Base-by-base conservation (phyloP, 306 rosid genomes). In the Coriaria nepalensis region DNA sequence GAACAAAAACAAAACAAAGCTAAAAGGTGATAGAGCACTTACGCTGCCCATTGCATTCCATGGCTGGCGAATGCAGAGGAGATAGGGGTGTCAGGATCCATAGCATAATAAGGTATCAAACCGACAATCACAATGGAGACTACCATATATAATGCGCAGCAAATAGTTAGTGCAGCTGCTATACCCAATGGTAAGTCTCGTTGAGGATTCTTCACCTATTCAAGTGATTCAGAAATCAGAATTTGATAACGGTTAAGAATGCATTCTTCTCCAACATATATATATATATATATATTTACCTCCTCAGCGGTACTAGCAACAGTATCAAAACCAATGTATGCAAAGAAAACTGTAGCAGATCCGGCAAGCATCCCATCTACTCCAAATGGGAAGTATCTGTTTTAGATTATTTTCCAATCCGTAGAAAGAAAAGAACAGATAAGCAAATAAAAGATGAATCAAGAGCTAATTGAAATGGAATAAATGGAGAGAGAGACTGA, bases 251-350 rank as follows among this genome's bases (percentile, higher is more conserved):
- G 1, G 1, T 20, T 20, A 3, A 20, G 29, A 20, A 20, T 20
- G 29, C 29, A 20, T 20, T 20, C 29, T 20, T 20, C 3, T 20
- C 29, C 29, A 20, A 20, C 1, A 1, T 20, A 20, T 20, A 20
- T 20, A 20, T 20, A 20, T 29, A 5, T 55, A 59, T 33, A 45
- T 37, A 38, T 40, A 11, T 40, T 49, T 70, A 83, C 96, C 95
- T 90, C 95, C 71, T 90, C 98, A 46, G 98, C 95, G 11, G 95
- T 79, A 68, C 95, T 79, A 10, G 94, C 87, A 72, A 90, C 81
- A 34, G 83, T 66, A 75, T 90, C 98, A 63, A 90, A 90, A 65
- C 98, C 98, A 38, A 90, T 72, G 57, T 75, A 90, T 6, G 98
- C 92, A 64, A 90, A 90, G 71, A 90, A 90, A 45, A 90, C 95